Evolutionary conservation across 1,139 yeast genomes (phyloP).

Genomic region (Candida freyschussii): DNA sequence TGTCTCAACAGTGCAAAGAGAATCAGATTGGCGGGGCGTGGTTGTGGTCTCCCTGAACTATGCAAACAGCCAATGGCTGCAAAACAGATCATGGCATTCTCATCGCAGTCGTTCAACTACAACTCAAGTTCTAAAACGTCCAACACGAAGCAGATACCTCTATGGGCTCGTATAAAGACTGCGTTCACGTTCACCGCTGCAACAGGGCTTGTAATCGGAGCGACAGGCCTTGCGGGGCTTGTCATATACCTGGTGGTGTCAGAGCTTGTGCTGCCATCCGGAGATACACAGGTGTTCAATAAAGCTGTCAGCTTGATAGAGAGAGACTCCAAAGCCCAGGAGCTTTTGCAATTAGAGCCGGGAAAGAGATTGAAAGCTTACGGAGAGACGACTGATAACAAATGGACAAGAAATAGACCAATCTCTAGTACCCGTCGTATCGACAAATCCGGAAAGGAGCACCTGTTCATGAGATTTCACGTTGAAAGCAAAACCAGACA

Average conservation of each 20-base stretch:
- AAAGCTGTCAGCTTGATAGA: constrained; percentile 77
- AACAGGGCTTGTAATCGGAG: constrained; percentile 59
- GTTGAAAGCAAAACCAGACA: constrained; percentile 60
- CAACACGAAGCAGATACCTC: constrained; percentile 22
- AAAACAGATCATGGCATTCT: no score
- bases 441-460: constrained; percentile 75
- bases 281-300: constrained; percentile 87
- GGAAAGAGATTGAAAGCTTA: constrained; percentile 73
- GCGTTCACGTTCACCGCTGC: constrained; percentile 61
- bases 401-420: constrained; percentile 88
- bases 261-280: constrained; percentile 81
- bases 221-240: constrained; percentile 59
- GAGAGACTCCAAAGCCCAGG: constrained; percentile 56
- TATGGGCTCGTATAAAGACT: constrained; percentile 41
- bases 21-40: no score
- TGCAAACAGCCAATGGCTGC: no score
- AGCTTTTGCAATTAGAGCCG: constrained; percentile 46
- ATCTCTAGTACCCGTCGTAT: constrained; percentile 49
- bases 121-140: no score
- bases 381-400: constrained; percentile 67
- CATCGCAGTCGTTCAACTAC: no score
- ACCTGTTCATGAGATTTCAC: constrained; percentile 78
- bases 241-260: constrained; percentile 73
- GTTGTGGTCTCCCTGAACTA: no score
- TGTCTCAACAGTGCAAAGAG: no score